Percentiles rank a stretch among this genome's conserved stretches.
These are phyloP conservation scores for Berkeleyomyces basicola DNA, from an alignment of 2,329 filamentous ascomycete genomes.

Conservation along the genomic window DNA sequence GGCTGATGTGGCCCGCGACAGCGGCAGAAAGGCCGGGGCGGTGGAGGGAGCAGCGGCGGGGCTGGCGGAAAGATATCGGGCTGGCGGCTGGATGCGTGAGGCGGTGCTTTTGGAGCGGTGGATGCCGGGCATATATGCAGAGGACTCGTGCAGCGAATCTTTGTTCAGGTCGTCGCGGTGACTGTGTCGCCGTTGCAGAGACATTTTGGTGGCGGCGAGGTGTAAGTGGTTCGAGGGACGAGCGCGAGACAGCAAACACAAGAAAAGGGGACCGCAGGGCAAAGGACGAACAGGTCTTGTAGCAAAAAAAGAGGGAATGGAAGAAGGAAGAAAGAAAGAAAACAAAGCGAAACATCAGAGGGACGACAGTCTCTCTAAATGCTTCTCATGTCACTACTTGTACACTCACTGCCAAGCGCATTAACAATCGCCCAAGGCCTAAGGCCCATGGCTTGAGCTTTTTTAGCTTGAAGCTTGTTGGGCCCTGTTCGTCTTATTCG, in stretches of 20 bases:
- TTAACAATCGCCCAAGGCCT: not conserved
- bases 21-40: slow-evolving; percentile 4
- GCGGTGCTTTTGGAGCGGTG: not conserved
- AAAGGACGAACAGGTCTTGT: not conserved
- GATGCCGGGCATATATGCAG: not conserved
- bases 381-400: not conserved
- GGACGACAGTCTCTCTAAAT: not conserved
- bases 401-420: not conserved
- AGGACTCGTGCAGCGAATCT: not conserved
- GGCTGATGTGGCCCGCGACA: not conserved
- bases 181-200: not conserved
- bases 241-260: not conserved
- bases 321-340: not conserved
- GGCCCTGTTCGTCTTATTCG: not conserved
- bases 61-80: not conserved
- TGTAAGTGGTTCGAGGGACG: not conserved
- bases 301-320: not conserved
- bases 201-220: not conserved
- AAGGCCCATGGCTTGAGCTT: not conserved
- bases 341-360: not conserved
- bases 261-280: not conserved
- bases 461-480: not conserved
- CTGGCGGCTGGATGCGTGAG: not conserved
- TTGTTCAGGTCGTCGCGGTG: not conserved
- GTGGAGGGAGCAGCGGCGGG: not conserved